Base-by-base conservation (phyloP, 2,329 filamentous ascomycete species). In the Tolypocladium guangdongense region DNA sequence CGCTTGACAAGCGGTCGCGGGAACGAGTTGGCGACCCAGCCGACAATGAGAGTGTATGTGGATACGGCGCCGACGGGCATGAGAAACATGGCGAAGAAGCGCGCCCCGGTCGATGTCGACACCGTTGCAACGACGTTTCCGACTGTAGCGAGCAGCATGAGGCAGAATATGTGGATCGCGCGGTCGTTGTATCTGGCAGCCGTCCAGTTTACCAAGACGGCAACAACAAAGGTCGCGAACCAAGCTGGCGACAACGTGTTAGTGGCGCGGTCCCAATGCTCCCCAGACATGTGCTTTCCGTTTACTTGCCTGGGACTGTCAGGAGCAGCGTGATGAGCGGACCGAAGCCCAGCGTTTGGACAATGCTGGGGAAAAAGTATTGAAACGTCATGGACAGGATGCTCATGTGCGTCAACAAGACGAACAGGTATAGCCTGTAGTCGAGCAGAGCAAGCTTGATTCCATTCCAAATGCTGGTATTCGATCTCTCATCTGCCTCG, bases 1-100 rank as follows among this genome's bases (percentile, higher is more conserved):
- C 84, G 77, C 49, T 85, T 82, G 2, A 83, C 84, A 2, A 85
- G 66, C 1, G 86, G 84, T 66, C 86, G 87, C 0, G 86, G 84
- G 37, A 90, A 77, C 10, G 86, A 84, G 57, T 88, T 87, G 4
- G 82, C 81, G 36, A 89, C 82, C 60, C 78, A 80, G 0, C 84
- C 81, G 47, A 89, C 84, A 27, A 89, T 78, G 55, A 78, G 78
- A 57, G 76, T 74, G 41, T 76, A 78, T 0, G 75, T 69, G 2
- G 74, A 69, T 0, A 81, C 69, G 0, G 75, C 72, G 0, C 78
- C 77, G 68, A 81, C 74, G 0, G 78, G 76, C 74, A 83, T 77
- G 24, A 84, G 65, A 58, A 84, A 84, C 73, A 84, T 82, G 58
- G 79, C 81, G 55, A 84, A 81, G 68, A 81, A 83, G 2, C 79